These are phyloP conservation scores for Lumnitzera racemosa DNA, from an alignment of 345 rosid genomes.

Conservation along the genomic window DNA sequence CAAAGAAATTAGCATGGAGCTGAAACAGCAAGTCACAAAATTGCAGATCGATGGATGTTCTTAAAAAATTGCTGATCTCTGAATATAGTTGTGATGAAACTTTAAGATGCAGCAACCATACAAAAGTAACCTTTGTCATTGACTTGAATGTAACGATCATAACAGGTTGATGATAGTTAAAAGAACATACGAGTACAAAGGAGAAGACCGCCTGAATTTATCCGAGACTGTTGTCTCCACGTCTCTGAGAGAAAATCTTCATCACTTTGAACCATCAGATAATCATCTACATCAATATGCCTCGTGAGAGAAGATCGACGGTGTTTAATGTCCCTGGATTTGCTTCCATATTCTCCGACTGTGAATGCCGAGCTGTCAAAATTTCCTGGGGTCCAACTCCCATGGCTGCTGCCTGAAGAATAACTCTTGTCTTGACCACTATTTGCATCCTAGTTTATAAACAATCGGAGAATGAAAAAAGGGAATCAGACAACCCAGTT, in stretches of 20 bases:
- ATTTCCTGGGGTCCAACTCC: constrained; percentile 70
- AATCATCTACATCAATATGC: constrained; percentile 45
- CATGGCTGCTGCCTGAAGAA: constrained; percentile 57
- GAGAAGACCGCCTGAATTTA: constrained; percentile 56
- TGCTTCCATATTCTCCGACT: constrained; percentile 18
- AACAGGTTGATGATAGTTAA: constrained; percentile 8
- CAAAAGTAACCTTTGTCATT: not conserved
- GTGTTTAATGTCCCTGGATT: constrained; percentile 18
- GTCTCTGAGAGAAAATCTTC: constrained; percentile 53
- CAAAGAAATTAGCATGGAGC: no score
- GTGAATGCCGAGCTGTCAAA: constrained; percentile 18
- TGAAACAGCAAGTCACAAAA: no score
- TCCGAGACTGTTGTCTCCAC: constrained; percentile 64
- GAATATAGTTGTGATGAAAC: no score
- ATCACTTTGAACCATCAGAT: constrained; percentile 39
- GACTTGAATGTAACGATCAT: not conserved
- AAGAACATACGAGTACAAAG: constrained; percentile 43
- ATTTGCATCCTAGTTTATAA: constrained; percentile 32
- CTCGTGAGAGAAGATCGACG: constrained; percentile 11
- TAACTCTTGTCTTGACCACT: constrained; percentile 28
- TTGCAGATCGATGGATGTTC: no score
- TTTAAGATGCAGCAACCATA: not conserved
- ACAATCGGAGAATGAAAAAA: not conserved
- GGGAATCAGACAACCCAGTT: no score
- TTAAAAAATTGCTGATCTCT: no score